Evolutionary conservation across 768 basidiomycete species (phyloP), one percentile per base, ranked within the genome.

Genomic region (Russula earlei): DNA sequence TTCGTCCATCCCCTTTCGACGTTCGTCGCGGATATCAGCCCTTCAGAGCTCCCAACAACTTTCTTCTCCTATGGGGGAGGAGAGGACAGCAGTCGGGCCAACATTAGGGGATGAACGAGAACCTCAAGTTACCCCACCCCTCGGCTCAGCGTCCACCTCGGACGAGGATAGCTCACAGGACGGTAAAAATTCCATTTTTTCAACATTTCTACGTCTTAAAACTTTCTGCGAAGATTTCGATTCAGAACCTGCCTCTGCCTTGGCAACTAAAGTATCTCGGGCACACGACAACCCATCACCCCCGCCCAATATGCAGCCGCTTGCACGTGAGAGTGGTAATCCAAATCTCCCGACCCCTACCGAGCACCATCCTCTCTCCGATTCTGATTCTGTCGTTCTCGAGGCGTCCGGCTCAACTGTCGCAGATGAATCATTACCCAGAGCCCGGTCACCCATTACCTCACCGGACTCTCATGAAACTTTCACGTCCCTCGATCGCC

Each of bases 271-370:
- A 68, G 79, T 90, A 44, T 75, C 84, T 43, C 76, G 80, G 48
- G 87, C 87, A 49, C 78, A 80, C 55, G 82, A 81, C 63, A 90
- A 90, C 63, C 87, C 87, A 17, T 89, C 87, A 17, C 86, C 87
- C 17, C 80, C 80, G 5, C 80, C 80, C 44, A 60, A 48, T 42
- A 61, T 49, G 47, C 62, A 57, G 3, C 59, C 62, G 22, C 63
- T 55, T 54, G 61, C 57, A 55, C 33, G 22, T 20, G 25, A 14
- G n/a, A 52, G 24, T 25, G 40, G 33, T 19, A 31, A 49, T 44
- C 44, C 19, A 36, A 27, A 24, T 9, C 15, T 29, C 25, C 49
- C 45, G 11, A 33, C 43, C 14, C 24, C 10, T 34, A 19, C 51
- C 34, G 51, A 42, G 1, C 33, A 20, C n/a, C 31, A 19, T 9